Percentiles rank a stretch among this genome's conserved stretches.
These are phyloP conservation scores for Solanum hybrid DNA, from an alignment of 305 asterid species.

Conservation along the genomic window DNA sequence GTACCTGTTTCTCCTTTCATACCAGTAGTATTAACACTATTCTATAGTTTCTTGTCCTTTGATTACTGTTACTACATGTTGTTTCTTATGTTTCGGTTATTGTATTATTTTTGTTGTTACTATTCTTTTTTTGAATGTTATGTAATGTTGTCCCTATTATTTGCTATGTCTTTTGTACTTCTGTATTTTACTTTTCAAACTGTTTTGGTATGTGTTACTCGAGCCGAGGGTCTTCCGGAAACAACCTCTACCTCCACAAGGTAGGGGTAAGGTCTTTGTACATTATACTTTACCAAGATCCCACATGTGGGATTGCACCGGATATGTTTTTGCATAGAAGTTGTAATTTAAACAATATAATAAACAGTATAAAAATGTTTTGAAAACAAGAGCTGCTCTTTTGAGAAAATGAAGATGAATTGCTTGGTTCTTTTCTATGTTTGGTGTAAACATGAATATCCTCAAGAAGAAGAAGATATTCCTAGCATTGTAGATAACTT, in stretches of 20 bases:
- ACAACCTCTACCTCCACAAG: neutral
- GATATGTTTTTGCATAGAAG: neutral
- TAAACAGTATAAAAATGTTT: neutral
- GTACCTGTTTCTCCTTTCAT: neutral
- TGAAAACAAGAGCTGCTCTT: neutral
- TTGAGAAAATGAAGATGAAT: neutral
- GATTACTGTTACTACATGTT: neutral
- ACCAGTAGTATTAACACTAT: neutral
- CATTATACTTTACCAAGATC: neutral
- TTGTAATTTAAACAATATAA: neutral
- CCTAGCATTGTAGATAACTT: neutral
- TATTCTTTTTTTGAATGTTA: neutral
- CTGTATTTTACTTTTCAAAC: neutral
- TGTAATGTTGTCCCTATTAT: neutral
- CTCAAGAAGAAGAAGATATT: neutral
- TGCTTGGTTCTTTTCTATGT: neutral
- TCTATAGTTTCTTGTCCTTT: neutral
- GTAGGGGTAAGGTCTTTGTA: neutral
- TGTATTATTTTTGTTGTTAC: neutral
- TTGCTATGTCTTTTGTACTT: neutral
- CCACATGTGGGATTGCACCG: neutral
- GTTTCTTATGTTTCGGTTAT: neutral
- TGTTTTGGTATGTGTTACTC: neutral
- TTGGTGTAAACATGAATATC: neutral
- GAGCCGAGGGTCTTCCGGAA: neutral